These are phyloP conservation scores for Populus hybrid DNA, from an alignment of 441 rosid genomes.

Conservation along the genomic window DNA sequence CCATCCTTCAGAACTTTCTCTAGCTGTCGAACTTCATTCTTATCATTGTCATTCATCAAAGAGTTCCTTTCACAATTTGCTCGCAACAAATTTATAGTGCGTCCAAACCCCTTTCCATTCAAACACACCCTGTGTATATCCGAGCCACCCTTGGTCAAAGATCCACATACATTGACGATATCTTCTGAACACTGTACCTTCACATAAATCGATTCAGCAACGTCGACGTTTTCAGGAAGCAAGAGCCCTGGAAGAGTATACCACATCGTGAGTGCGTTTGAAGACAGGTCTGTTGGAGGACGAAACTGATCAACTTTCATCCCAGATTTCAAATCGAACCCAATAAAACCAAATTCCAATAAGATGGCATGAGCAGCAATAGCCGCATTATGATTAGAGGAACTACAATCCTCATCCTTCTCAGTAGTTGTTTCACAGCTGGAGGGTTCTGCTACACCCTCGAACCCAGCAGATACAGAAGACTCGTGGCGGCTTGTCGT, in stretches of 20 bases:
- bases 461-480: too few species aligned
- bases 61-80: not conserved
- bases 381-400: not conserved
- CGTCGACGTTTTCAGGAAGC: not conserved
- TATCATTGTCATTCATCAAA: not conserved
- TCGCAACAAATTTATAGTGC: not conserved
- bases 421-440: not conserved
- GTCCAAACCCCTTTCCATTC: slow-evolving; percentile 36
- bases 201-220: slow-evolving; percentile 27
- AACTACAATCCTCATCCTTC: not conserved
- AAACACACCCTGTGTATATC: slow-evolving; percentile 30
- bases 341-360: too few species aligned
- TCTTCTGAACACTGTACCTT: slow-evolving; percentile 41
- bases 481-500: too few species aligned
- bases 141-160: slow-evolving; percentile 20
- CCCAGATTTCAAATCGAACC: too few species aligned
- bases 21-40: slow-evolving; percentile 33
- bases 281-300: not conserved
- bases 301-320: not conserved
- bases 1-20: slow-evolving; percentile 62
- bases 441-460: too few species aligned
- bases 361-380: not conserved
- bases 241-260: not conserved
- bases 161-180: slow-evolving; percentile 45
- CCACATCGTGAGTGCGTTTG: not conserved